A percentile compares a stretch with the other conserved stretches of the same genome.
These are phyloP conservation scores for Rhizophagus clarus DNA, from an alignment of 192 early-diverging fungal genomes.

Conservation along the genomic window DNA sequence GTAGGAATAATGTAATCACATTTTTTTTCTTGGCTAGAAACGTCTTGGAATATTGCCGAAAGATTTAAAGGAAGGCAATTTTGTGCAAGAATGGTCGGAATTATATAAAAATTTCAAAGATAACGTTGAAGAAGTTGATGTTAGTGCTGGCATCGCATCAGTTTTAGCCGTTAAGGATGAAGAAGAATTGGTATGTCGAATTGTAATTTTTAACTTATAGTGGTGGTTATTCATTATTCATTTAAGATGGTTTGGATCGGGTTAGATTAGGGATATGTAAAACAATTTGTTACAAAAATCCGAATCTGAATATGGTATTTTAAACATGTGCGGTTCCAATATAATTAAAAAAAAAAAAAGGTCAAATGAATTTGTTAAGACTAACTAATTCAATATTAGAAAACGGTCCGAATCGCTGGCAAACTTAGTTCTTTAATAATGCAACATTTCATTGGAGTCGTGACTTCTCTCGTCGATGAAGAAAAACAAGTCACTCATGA, in stretches of 20 bases:
- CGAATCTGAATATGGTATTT: no score
- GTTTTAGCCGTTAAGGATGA: constrained; percentile 88
- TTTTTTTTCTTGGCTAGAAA: constrained; percentile 41
- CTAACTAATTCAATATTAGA: constrained; percentile 43
- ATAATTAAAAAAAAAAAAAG: no score
- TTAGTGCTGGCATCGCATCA: constrained; percentile 68
- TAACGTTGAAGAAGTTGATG: constrained; percentile 69
- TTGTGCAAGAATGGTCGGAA: constrained; percentile 78
- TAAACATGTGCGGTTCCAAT: no score
- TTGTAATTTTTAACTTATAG: no score
- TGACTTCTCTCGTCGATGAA: constrained; percentile 85
- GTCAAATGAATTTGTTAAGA: no score
- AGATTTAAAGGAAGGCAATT: constrained; percentile 75
- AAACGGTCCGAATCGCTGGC: constrained; percentile 71
- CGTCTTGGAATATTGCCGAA: constrained; percentile 78
- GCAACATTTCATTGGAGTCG: constrained; percentile 84
- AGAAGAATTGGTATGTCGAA: constrained; percentile 71
- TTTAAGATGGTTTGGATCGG: background rate
- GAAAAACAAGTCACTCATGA: constrained; percentile 87
- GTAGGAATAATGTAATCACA: background rate
- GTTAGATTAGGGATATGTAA: no score
- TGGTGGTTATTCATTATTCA: background rate
- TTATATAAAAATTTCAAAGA: constrained; percentile 54
- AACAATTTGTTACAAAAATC: no score
- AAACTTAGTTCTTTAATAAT: constrained; percentile 74